Base-by-base conservation (phyloP, 768 basidiomycete genomes). In the Sarcomyxa edulis region DNA sequence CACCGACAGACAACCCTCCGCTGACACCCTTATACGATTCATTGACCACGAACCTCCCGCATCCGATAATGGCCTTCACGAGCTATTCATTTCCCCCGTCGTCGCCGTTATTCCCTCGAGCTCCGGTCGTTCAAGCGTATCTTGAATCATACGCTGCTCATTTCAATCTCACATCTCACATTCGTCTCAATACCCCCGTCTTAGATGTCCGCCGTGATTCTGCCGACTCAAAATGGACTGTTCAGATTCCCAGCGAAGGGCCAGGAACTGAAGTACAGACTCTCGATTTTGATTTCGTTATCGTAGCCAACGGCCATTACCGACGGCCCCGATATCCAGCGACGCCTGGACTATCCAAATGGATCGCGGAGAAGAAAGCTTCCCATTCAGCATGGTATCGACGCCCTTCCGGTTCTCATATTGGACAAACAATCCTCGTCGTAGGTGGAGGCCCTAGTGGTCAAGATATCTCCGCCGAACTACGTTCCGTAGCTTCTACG, bases 251-350 rank as follows among this genome's bases (percentile, higher is more conserved):
- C 7, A 60, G 60, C 5, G 58, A 59, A 0, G 50, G 48, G 8
- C n/a, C n/a, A n/a, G n/a, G n/a, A n/a, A n/a, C n/a, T n/a, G n/a
- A n/a, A n/a, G n/a, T n/a, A n/a, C 62, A 68, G 27, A 40, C 45
- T 9, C 40, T 58, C 12, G 38, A 55, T 1, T 86, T 78, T 45
- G 83, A 91, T 48, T 62, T 75, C n/a, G 53, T 91, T 25, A 55
- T 91, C 20, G 68, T 88, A 20, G 82, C 82, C 29, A 90, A 85
- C 42, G 89, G 89, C 0, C 87, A 88, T 52, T 79, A 84, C 53
- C 68, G 66, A 28, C 48, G 71, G 7, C 89, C 89, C 1, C 71
- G 74, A 14, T 72, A 76, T 41, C 86, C 86, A 3, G 42, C 59
- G 29, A 68, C 68, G 7, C 74, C 78, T 3, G 87, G 88, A 1